Evolutionary conservation across 2,329 filamentous ascomycete species (phyloP).

Genomic region (Trichoderma cornu-damae): DNA sequence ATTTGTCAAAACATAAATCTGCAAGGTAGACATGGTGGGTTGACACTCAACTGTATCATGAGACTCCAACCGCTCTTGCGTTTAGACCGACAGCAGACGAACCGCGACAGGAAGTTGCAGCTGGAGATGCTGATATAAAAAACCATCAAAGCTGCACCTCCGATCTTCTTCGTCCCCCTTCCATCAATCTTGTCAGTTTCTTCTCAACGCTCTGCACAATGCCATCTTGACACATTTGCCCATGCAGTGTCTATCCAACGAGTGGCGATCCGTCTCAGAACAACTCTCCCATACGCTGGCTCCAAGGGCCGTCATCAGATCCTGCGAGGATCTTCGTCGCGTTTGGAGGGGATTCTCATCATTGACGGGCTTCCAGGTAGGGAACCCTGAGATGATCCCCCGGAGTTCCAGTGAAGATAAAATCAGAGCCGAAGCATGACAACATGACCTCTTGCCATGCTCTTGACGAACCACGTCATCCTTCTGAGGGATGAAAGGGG

Average conservation of each 20-base stretch:
- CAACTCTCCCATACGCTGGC: background rate
- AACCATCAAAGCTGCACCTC: background rate
- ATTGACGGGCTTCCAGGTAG: background rate
- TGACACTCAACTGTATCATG: background rate
- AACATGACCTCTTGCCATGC: background rate
- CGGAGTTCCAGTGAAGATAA: background rate
- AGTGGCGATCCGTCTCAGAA: background rate
- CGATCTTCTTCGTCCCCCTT: background rate
- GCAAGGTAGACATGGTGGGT: background rate
- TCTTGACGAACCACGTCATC: background rate
- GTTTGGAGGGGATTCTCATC: background rate
- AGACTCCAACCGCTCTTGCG: background rate
- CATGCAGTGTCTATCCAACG: background rate
- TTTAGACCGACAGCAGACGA: background rate
- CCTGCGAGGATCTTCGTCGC: background rate
- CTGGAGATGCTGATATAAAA: background rate
- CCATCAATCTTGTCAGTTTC: background rate
- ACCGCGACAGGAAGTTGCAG: background rate
- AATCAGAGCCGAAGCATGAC: background rate
- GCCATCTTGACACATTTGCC: background rate
- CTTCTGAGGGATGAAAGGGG: background rate
- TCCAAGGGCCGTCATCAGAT: background rate
- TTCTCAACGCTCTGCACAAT: background rate
- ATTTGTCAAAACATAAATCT: background rate
- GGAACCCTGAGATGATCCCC: background rate